These are phyloP conservation scores for Candida alai DNA, from an alignment of 805 yeast genomes.

Conservation along the genomic window DNA sequence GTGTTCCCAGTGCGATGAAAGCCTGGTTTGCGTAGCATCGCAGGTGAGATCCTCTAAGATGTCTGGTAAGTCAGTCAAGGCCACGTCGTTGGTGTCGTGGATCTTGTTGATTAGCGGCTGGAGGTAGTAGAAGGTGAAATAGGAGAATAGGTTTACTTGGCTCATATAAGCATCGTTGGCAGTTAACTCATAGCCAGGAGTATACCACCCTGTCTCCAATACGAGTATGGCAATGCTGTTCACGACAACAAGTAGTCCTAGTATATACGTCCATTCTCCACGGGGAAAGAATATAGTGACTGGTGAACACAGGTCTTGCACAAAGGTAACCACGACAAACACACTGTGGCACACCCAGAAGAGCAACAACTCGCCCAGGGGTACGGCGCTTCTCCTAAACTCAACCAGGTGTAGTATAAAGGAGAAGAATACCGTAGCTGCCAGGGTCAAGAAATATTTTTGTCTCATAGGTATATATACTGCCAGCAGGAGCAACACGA, in stretches of 20 bases:
- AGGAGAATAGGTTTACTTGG: constrained; percentile 19
- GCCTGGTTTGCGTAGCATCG: constrained; percentile 15
- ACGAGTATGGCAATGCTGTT: constrained; percentile 15
- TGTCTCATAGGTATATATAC: no score
- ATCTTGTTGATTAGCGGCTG: constrained; percentile 23
- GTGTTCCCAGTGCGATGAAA: constrained; percentile 22
- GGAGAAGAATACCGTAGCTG: constrained; percentile 16
- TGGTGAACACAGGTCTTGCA: constrained; percentile 18
- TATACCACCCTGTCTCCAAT: constrained; percentile 16
- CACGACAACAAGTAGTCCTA: constrained; percentile 4
- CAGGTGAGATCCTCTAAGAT: constrained; percentile 13
- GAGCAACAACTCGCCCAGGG: constrained; percentile 34
- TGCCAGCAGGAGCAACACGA: constrained; percentile 4
- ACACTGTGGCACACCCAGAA: constrained; percentile 30
- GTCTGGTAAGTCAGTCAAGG: constrained; percentile 61
- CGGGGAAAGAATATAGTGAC: constrained; percentile 15
- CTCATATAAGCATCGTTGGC: constrained; percentile 24
- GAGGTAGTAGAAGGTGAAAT: constrained; percentile 24
- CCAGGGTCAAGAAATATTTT: constrained; percentile 6
- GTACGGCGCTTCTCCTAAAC: constrained; percentile 33
- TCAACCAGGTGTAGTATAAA: constrained; percentile 45
- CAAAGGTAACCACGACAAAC: constrained; percentile 11
- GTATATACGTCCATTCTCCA: constrained; percentile 12
- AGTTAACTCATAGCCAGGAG: constrained; percentile 19
- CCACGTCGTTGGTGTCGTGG: constrained; percentile 20